These are phyloP conservation scores for Pontederia paniculata DNA, from an alignment of 176 grass and related monocot genomes.

Conservation along the genomic window DNA sequence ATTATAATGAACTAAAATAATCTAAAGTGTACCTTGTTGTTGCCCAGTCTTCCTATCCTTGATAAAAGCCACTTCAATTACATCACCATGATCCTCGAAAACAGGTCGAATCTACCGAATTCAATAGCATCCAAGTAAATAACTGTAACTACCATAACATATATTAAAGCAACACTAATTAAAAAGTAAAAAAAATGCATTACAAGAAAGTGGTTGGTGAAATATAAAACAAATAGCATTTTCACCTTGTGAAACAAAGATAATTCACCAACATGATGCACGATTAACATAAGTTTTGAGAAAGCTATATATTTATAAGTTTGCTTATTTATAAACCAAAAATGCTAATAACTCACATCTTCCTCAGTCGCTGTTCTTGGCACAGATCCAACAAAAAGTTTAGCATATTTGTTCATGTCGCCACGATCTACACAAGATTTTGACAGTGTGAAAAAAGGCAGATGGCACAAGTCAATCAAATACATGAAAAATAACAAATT, in stretches of 20 bases:
- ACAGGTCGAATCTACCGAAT: constrained; percentile 60
- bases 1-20: constrained; percentile 28
- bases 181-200: no score
- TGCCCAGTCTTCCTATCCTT: constrained; percentile 93
- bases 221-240: no score
- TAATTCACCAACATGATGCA: no score
- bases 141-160: no score
- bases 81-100: constrained; percentile 94
- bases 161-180: no score
- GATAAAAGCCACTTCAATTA: constrained; percentile 97
- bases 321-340: not conserved
- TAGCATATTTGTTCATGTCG: constrained; percentile 54
- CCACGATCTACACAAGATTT: constrained; percentile 48
- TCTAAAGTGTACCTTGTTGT: constrained; percentile 69
- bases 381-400: constrained; percentile 97
- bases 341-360: constrained; percentile 49
- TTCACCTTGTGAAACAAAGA: no score
- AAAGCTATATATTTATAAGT: no score
- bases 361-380: constrained; percentile 77
- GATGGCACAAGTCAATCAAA: constrained; percentile 12
- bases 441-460: not conserved
- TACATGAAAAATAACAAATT: not conserved
- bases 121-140: not conserved
- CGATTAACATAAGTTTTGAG: no score
- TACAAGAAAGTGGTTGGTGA: no score